A percentile compares a stretch with the other conserved stretches of the same genome.
These are phyloP conservation scores for Xylaria sp. DNA, from an alignment of 2,329 filamentous ascomycete species.

Conservation along the genomic window DNA sequence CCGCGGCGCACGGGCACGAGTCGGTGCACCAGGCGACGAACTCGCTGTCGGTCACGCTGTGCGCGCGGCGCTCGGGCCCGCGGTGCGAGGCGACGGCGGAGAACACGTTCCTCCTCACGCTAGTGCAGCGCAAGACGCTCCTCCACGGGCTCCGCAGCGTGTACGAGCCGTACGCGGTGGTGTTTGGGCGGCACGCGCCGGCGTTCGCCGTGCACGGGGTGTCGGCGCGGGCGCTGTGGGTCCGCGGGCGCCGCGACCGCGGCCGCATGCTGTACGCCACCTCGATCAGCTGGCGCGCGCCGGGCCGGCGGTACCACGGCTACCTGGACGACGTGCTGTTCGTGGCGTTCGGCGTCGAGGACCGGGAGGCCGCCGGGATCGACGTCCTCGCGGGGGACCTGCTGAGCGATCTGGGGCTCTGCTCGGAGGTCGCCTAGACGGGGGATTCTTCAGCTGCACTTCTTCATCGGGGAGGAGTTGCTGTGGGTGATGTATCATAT, in stretches of 20 bases:
- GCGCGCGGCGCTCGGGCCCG: slow-evolving; percentile 46
- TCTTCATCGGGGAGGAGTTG: too few species aligned
- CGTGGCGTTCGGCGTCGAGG: slow-evolving; percentile 60
- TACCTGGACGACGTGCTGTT: slow-evolving; percentile 59
- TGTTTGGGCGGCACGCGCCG: slow-evolving; percentile 52
- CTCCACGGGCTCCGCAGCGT: slow-evolving; percentile 51
- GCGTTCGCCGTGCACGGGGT: slow-evolving; percentile 55
- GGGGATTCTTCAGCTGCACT: too few species aligned
- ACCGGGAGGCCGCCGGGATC: slow-evolving; percentile 50
- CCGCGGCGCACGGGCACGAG: slow-evolving; percentile 38
- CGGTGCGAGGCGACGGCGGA: slow-evolving; percentile 44
- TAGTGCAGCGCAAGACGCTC: slow-evolving; percentile 60
- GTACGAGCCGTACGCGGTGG: slow-evolving; percentile 60
- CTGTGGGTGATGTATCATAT: too few species aligned
- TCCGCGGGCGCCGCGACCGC: slow-evolving; percentile 49
- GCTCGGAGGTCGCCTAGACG: too few species aligned
- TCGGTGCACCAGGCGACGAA: slow-evolving; percentile 64
- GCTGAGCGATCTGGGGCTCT: slow-evolving; percentile 45
- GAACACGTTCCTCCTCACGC: slow-evolving; percentile 58
- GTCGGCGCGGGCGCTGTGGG: slow-evolving; percentile 56
- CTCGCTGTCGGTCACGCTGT: slow-evolving; percentile 58
- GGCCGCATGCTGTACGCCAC: slow-evolving; percentile 61
- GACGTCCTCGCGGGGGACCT: slow-evolving; percentile 55
- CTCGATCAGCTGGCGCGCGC: slow-evolving; percentile 56
- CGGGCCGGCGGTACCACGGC: slow-evolving; percentile 54